Percentiles rank a stretch among this genome's conserved stretches.
These are phyloP conservation scores for Tranzscheliella williamsii DNA, from an alignment of 1,284 basidiomycete genomes.

Conservation along the genomic window DNA sequence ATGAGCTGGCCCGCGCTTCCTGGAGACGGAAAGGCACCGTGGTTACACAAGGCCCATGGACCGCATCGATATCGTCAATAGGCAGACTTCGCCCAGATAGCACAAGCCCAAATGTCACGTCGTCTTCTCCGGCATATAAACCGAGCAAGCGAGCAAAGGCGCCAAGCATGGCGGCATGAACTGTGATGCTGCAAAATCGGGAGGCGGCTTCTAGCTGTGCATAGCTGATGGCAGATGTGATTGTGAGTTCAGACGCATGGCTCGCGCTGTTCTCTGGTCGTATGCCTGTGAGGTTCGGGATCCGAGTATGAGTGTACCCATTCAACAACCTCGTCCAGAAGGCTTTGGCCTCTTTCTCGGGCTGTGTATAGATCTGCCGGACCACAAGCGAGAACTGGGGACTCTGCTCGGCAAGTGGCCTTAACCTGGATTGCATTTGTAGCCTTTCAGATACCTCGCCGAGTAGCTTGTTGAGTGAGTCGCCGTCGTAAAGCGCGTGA, in stretches of 20 bases:
- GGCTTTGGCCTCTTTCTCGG: slow-evolving; percentile 2
- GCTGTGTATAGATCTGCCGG: slow-evolving; percentile 10
- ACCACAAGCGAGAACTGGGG: slow-evolving; percentile 16
- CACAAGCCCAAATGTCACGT: slow-evolving; percentile 49
- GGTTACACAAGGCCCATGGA: slow-evolving; percentile 55
- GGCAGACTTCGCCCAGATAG: slow-evolving; percentile 45
- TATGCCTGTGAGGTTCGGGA: slow-evolving; percentile 45
- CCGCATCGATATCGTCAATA: slow-evolving; percentile 19
- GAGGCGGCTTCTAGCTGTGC: slow-evolving; percentile 18
- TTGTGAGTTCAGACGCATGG: slow-evolving; percentile 14
- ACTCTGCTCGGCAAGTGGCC: too few species aligned
- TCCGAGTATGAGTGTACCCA: slow-evolving; percentile 29
- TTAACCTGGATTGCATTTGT: background rate
- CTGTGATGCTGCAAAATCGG: slow-evolving; percentile 24
- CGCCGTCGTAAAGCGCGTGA: slow-evolving; percentile 57
- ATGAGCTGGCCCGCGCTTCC: background rate
- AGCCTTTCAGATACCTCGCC: slow-evolving; percentile 21
- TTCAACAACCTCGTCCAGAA: slow-evolving; percentile 43
- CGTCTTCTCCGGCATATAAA: slow-evolving; percentile 44
- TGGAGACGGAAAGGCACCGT: slow-evolving; percentile 47
- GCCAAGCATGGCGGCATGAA: slow-evolving; percentile 43
- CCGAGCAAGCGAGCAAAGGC: slow-evolving; percentile 34
- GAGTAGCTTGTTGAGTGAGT: slow-evolving; percentile 39
- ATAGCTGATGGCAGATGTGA: slow-evolving; percentile 1
- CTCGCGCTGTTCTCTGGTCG: slow-evolving; percentile 13